Evolutionary conservation across 2,329 filamentous ascomycete genomes (phyloP), one percentile per base, ranked within the genome.

Genomic region (Fusarium tuaranense): DNA sequence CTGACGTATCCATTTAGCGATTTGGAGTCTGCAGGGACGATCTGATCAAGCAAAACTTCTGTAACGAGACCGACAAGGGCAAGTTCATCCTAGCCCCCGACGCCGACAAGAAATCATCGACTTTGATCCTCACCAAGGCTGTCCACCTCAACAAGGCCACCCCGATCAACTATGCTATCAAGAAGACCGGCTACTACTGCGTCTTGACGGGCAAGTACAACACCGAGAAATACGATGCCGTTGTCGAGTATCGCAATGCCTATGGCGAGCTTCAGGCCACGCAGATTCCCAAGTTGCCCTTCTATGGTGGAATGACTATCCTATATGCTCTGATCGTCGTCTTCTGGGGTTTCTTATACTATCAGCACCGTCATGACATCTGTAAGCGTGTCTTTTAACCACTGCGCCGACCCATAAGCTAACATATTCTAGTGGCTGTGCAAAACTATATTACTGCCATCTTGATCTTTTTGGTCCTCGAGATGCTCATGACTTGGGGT

Each of bases 401-500:
- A 13, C 30, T n/a, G n/a, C 27, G 63, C 14, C 4, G 4, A 7
- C 14, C 18, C 32, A 10, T 16, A 34, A 60, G 20, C 59, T 71
- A 44, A 80, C 76, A 30, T 64, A 41, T 14, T 30, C 2, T 71
- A 94, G 92, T 99, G 80, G 93, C 97, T 18, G 97, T 99, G 3
- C 97, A 99, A 84, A 99, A 99, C 82, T 99, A 99, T 83, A 98
- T 99, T 78, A 99, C 97, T 0, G 96, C 97, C 12, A 99, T 98
- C 70, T 87, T 99, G 60, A 91, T 97, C 63, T 99, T 99, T 85
- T 86, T 99, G 51, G 94, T 98, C 18, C 85, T 98, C 18, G 97
- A 99, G 83, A 98, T 98, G 92, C 87, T 98, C 80, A 95, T 98
- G 90, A 99, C 97, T 2, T 99, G 97, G 97, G 95, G 95, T 51